Evolutionary conservation across 1,139 yeast genomes (phyloP), one percentile per base, ranked within the genome.

Genomic region (Yamadazyma epiphylla): DNA sequence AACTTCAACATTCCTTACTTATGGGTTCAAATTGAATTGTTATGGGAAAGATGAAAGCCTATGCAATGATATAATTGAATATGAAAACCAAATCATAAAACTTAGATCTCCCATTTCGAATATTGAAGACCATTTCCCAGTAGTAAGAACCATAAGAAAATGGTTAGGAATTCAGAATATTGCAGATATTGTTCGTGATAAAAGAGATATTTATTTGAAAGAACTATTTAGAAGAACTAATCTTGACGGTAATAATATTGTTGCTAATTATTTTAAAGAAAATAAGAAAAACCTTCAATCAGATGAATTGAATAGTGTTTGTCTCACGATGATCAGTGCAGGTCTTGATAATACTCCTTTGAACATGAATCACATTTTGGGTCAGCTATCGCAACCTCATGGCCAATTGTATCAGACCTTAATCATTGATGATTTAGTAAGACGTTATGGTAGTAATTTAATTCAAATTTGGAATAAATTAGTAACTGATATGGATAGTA

Each of bases 251-350:
- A 35, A 39, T 21, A 27, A 29, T 3, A 9, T 26, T 1, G 19
- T 27, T 4, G 21, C 16, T 20, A 12, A 20, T 11, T 28, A 19
- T 13, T 33, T 30, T 23, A 26, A 23, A 4, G 13, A 13, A 8
- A 38, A 38, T 28, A 5, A 22, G 8, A 41, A 41, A 19, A 12
- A 28, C 2, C 28, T 43, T 7, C 24, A 21, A 11, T 13, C 15
- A 19, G 51, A 55, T 4, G 87, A 82, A 45, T 52, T 80, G 28
- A 67, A 68, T 32, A 76, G 86, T 28, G 67, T 80, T 5, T 81
- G 89, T 48, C 57, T 83, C 27, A 80, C 91, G 0, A 76, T 82
- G 80, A 80, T 83, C 0, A 80, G 88, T 42, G 91, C 91, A 4
- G 94, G 94, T 0, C 56, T 83, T 20, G 91, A 83, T 48, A 83